Evolutionary conservation across 1,284 basidiomycete species (phyloP).

Genomic region (Pascua guehoae): DNA sequence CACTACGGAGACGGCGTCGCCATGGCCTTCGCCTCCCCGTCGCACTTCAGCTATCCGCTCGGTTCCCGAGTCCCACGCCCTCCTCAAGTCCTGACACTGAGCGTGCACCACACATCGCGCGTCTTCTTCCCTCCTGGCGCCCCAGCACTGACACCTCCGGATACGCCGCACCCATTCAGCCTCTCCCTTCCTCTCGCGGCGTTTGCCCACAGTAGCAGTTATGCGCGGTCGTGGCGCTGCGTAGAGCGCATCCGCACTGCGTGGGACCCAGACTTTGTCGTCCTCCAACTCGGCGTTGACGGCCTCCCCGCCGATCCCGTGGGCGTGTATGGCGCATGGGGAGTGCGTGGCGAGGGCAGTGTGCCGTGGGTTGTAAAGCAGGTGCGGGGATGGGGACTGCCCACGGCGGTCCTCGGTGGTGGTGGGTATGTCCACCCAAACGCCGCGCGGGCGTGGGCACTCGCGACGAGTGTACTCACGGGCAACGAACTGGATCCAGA

Average conservation of each 20-base stretch:
- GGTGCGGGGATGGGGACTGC: conserved; percentile 64
- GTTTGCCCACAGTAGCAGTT: conserved; percentile 64
- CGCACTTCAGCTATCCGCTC: conserved; percentile 13
- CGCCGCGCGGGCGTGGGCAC: conserved; percentile 77
- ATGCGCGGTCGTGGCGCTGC: conserved; percentile 59
- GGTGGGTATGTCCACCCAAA: conserved; percentile 81
- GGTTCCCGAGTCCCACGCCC: conserved; percentile 48
- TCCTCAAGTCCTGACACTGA: conserved; percentile 65
- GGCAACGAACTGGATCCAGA: conserved; percentile 56
- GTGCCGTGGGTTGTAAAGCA: conserved; percentile 66
- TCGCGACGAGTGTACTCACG: conserved; percentile 70
- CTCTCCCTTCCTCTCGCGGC: conserved; percentile 67
- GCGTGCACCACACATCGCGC: conserved; percentile 73
- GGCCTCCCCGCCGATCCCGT: conserved; percentile 77
- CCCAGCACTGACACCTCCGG: conserved; percentile 46
- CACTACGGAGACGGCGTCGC: conserved; percentile 83
- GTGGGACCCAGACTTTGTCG: conserved; percentile 71
- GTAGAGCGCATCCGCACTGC: conserved; percentile 62
- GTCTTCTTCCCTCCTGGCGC: conserved; percentile 70
- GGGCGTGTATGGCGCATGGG: conserved; percentile 67
- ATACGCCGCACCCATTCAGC: conserved; percentile 64
- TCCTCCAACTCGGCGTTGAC: conserved; percentile 83
- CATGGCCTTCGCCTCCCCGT: conserved; percentile 61
- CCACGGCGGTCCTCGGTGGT: conserved; percentile 44
- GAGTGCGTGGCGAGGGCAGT: conserved; percentile 60